Conservation (phyloP, 768 basidiomycete genomes). For the Clathrus columnatus region DNA sequence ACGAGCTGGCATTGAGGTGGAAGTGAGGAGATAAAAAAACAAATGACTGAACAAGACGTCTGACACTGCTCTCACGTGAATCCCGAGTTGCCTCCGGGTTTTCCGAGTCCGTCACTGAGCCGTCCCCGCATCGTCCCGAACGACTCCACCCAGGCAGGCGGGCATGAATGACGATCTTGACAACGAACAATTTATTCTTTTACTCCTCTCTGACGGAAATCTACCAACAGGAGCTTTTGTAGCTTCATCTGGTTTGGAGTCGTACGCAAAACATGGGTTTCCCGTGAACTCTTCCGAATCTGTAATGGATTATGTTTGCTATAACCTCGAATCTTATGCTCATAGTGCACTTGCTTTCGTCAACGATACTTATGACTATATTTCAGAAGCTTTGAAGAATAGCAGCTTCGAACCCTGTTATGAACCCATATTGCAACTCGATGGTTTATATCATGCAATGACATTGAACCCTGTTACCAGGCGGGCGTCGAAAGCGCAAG, state of each 20-base stretch:
- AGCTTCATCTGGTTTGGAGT: conserved; percentile 88
- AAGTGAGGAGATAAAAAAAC: too few relatives aligned
- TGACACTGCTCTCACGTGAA: too few relatives aligned
- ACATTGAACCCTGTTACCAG: conserved; percentile 85
- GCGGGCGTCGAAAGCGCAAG: conserved; percentile 85
- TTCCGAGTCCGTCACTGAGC: too few relatives aligned
- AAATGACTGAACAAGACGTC: too few relatives aligned
- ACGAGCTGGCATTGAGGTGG: too few relatives aligned
- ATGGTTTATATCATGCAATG: conserved; percentile 74
- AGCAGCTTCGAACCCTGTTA: conserved; percentile 17
- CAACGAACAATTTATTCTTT: conserved; percentile 59
- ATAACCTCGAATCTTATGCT: conserved; percentile 73
- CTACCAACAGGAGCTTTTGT: conserved; percentile 97
- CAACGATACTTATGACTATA: conserved; percentile 50
- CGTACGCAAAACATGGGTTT: conserved; percentile 82
- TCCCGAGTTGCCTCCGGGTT: too few relatives aligned
- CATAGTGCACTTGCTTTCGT: conserved; percentile 72
- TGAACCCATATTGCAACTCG: conserved; percentile 49
- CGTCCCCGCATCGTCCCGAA: too few relatives aligned
- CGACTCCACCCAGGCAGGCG: neutral
- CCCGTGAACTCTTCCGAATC: conserved; percentile 24
- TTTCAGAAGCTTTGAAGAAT: conserved; percentile 16
- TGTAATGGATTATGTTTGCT: conserved; percentile 50
- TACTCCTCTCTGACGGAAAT: conserved; percentile 84
- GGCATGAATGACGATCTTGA: conserved; percentile 21